Conservation (phyloP, 2,329 filamentous ascomycete genomes). For the Neobulgaria alba region DNA sequence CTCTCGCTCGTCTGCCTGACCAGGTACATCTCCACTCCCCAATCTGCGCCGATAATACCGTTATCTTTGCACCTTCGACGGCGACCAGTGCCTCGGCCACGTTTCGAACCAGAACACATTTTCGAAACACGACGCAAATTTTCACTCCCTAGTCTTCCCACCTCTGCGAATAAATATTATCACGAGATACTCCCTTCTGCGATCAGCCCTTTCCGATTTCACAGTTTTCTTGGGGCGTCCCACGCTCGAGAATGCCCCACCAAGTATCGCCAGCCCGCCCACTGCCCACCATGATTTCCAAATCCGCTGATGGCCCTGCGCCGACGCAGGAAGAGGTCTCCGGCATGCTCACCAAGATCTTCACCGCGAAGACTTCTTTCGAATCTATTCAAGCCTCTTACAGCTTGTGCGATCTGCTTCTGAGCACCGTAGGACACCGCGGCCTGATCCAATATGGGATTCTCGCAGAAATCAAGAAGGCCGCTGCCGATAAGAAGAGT, state of each 20-base stretch:
- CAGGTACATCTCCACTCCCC: constrained; percentile 19
- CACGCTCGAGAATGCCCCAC: constrained; percentile 38
- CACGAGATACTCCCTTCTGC: constrained; percentile 7
- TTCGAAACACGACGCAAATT: constrained; percentile 19
- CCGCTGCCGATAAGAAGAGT: constrained; percentile 89
- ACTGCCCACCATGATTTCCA: constrained; percentile 39
- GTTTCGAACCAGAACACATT: constrained; percentile 20
- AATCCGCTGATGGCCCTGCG: constrained; percentile 31
- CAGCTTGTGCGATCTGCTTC: constrained; percentile 52
- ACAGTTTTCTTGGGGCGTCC: constrained; percentile 14
- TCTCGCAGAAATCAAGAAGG: constrained; percentile 60
- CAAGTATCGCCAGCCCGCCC: constrained; percentile 32
- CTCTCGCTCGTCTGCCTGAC: constrained; percentile 14
- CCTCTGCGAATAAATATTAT: constrained; percentile 1
- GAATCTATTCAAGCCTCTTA: constrained; percentile 55
- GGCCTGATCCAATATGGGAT: constrained; percentile 55
- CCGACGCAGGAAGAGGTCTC: constrained; percentile 59
- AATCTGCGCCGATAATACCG: constrained; percentile 17
- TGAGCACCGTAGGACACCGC: constrained; percentile 56
- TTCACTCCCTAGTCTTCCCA: constrained; percentile 9
- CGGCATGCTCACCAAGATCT: constrained; percentile 57
- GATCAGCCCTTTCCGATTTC: constrained; percentile 9
- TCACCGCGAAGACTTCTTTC: constrained; percentile 47
- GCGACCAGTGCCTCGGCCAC: constrained; percentile 17
- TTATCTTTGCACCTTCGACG: constrained; percentile 8